Base-by-base conservation (phyloP, 2,329 filamentous ascomycete genomes). In the Iodosphaeria phyllophila region DNA sequence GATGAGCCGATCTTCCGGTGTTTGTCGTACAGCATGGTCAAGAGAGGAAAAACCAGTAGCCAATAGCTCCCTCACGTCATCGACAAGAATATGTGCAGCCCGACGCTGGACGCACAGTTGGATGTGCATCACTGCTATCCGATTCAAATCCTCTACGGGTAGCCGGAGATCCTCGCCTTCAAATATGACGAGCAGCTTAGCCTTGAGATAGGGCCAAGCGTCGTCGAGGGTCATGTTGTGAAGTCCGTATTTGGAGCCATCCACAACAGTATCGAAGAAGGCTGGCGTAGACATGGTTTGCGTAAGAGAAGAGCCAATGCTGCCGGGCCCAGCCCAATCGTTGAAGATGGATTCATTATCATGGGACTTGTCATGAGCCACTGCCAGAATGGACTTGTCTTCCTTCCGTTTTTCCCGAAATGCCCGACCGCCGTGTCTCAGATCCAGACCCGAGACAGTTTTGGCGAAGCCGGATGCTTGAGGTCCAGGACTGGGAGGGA, bases 1-100 rank as follows among this genome's bases (percentile, higher is more conserved):
- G 13, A 95, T 82, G n/a, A 95, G 64, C 17, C 75, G 68, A 31
- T 92, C 84, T 41, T 95, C 86, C 0, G 80, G 64, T 1, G 82
- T 72, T 22, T 69, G 68, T 24, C 74, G 67, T 11, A 95, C 55
- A 0, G 79, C 84, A 35, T 84, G 77, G 36, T 92, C 86, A 3
- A 98, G 60, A 2, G 77, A 83, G 16, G 66, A 61, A 42, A 95
- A 98, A 2, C 89, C 89, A 0, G 78, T 76, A n/a, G 60, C 52
- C 3, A 89, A 54, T 4, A 89, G 58, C 35, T 86, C 77, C 24
- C 72, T 61, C 6, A 89, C 48, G 38, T 89, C 79, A 34, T 86
- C 78, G 8, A 86, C 54, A 29, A 89, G 66, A 19, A 71, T 54
- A 25, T 70, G 67, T 1, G 77, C 75, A 0, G 70, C 64, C 20